Base-by-base conservation (phyloP, 371 early-diverging fungal genomes). In the Mucor piriformis region DNA sequence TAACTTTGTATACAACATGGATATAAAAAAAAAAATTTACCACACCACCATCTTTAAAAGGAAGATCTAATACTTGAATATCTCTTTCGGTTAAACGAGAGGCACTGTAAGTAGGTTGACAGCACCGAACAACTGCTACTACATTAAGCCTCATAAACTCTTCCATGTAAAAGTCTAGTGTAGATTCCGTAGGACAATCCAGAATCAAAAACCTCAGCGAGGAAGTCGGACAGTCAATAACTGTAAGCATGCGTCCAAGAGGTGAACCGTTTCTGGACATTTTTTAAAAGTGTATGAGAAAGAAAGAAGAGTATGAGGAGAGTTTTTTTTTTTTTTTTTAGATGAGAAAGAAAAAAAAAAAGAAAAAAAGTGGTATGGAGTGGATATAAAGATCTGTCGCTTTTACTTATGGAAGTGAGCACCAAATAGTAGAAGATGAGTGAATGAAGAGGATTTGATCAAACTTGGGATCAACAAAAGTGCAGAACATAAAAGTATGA, bases 141-240 rank as follows among this genome's bases (percentile, higher is more conserved):
- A 94, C 95, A 52, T 86, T 74, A 51, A 90, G 79, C 42, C 83
- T 81, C 54, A 81, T 74, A 70, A 95, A 83, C 67, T 94, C 92
- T 76, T 85, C 83, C 37, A 91, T 67, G 62, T 97, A 97, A 23
- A 88, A 83, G 15, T 84, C 84, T 37, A 95, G 68, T 7, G 89
- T 95, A 58, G 87, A 78, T 67, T 93, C 91, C 13, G 95, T 90
- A 3, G 97, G 97, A 47, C 93, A 91, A 73, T 95, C 96, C 61
- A 94, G 86, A 55, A 97, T 91, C 34, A 97, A 78, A 70, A 93
- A 95, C 18, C 91, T 88, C 43, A 93, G 57, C 2, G 71, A 57
- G 7, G 75, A 67, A 25, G 49, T 49, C 7, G 69, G 69, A 50
- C 54, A 60, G 44, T 69, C 69, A 27, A 69, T 64, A 20, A 64